Conservation (phyloP, 2,329 filamentous ascomycete genomes). For the Colletotrichum navitas region DNA sequence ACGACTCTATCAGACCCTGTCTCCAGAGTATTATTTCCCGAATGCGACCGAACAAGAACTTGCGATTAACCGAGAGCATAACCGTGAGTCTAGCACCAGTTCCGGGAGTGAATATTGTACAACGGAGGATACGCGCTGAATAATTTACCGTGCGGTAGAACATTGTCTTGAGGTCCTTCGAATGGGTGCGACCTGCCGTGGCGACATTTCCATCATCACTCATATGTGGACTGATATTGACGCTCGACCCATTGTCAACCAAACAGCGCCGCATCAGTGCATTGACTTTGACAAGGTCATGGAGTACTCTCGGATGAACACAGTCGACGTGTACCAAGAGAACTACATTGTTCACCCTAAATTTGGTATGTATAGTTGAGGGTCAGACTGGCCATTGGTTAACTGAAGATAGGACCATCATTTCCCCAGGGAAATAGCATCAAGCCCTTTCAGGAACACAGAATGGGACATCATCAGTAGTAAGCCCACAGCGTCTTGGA, state of each 20-base stretch:
- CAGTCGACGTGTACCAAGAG: slow-evolving; percentile 37
- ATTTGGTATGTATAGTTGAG: slow-evolving; percentile 16
- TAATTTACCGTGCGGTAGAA: neutral
- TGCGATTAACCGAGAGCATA: slow-evolving; percentile 35
- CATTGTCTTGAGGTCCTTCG: slow-evolving; percentile 39
- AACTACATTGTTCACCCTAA: slow-evolving; percentile 41
- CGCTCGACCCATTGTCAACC: slow-evolving; percentile 38
- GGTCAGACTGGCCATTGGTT: neutral
- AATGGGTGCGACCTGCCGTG: slow-evolving; percentile 38
- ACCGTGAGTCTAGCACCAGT: slow-evolving; percentile 8
- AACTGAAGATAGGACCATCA: slow-evolving; percentile 21
- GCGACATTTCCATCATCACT: slow-evolving; percentile 39
- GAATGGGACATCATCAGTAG: slow-evolving; percentile 30
- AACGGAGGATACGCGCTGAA: neutral
- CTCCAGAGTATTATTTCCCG: slow-evolving; percentile 36
- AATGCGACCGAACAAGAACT: slow-evolving; percentile 34
- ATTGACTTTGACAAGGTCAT: slow-evolving; percentile 32
- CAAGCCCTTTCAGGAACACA: slow-evolving; percentile 38
- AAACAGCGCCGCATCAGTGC: slow-evolving; percentile 40
- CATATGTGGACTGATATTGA: slow-evolving; percentile 42
- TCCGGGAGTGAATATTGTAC: neutral
- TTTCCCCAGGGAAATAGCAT: slow-evolving; percentile 39
- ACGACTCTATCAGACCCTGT: slow-evolving; percentile 37
- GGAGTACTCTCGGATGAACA: slow-evolving; percentile 29
- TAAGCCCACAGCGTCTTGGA: neutral